A percentile compares a stretch with the other conserved stretches of the same genome.
These are phyloP conservation scores for Gonapodya prolifera DNA, from an alignment of 192 early-diverging fungal species.

Conservation along the genomic window DNA sequence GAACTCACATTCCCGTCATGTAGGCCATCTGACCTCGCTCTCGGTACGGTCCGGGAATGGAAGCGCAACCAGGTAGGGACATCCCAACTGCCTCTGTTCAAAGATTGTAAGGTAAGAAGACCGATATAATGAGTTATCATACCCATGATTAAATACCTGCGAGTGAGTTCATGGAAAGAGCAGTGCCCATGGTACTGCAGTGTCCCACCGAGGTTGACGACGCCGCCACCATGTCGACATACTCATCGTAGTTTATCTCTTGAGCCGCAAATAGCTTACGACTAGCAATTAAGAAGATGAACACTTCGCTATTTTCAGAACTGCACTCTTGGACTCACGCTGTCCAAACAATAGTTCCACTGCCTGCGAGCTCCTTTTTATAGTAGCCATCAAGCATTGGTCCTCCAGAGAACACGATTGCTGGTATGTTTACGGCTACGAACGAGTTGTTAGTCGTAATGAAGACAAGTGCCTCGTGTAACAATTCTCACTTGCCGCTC, in stretches of 20 bases:
- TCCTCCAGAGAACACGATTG: conserved; percentile 1
- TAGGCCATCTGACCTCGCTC: conserved; percentile 5
- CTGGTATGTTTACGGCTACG: not conserved
- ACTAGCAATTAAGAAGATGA: not conserved
- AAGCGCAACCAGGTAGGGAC: not conserved
- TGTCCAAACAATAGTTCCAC: not conserved
- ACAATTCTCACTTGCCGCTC: not conserved
- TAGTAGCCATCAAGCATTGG: conserved; percentile 5
- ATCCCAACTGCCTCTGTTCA: not conserved
- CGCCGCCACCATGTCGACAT: conserved; percentile 2
- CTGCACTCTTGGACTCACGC: not conserved
- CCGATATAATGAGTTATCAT: too few relatives aligned
- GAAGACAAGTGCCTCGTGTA: too few relatives aligned
- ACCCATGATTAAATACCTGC: too few relatives aligned
- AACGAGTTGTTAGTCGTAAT: too few relatives aligned
- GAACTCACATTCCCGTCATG: conserved; percentile 3
- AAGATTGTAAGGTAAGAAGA: too few relatives aligned
- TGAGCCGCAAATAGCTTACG: not conserved
- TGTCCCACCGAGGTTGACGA: not conserved
- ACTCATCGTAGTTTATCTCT: not conserved
- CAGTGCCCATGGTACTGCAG: conserved; percentile 1
- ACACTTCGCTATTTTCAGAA: not conserved
- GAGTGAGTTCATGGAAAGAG: not conserved
- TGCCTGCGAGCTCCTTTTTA: not conserved
- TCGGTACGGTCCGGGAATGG: not conserved